Conservation (phyloP, 2,329 filamentous ascomycete species). For the Endothia cerciana region DNA sequence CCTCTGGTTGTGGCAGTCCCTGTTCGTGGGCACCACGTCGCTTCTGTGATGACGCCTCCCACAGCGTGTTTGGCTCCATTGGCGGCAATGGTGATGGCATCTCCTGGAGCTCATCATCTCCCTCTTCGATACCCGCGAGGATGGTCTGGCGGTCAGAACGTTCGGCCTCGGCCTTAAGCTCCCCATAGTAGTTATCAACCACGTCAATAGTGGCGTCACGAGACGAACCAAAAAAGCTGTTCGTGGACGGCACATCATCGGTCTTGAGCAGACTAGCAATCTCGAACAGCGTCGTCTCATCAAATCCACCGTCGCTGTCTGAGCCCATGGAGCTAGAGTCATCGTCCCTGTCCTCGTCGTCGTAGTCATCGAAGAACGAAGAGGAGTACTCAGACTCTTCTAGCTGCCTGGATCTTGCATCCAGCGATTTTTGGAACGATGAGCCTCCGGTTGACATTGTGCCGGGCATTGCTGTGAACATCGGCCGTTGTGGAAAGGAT, state of each 20-base stretch:
- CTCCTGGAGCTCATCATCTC: slow-evolving; percentile 30
- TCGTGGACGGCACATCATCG: slow-evolving; percentile 54
- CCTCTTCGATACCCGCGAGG: slow-evolving; percentile 40
- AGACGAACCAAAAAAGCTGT: slow-evolving; percentile 51
- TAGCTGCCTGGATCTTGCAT: slow-evolving; percentile 41
- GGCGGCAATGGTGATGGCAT: slow-evolving; percentile 26
- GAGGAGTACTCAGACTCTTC: slow-evolving; percentile 48
- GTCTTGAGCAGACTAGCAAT: slow-evolving; percentile 63
- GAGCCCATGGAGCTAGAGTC: slow-evolving; percentile 40
- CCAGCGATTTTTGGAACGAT: slow-evolving; percentile 36
- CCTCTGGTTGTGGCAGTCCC: slow-evolving; percentile 23
- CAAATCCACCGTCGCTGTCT: slow-evolving; percentile 58
- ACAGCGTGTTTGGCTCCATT: slow-evolving; percentile 28
- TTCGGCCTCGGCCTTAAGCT: slow-evolving; percentile 33
- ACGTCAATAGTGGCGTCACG: slow-evolving; percentile 32
- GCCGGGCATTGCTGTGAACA: slow-evolving; percentile 54
- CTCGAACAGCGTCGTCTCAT: slow-evolving; percentile 66
- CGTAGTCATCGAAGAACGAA: slow-evolving; percentile 65
- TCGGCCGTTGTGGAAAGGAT: slow-evolving; percentile 45
- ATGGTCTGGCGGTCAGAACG: slow-evolving; percentile 35
- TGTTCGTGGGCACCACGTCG: slow-evolving; percentile 4
- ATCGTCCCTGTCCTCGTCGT: slow-evolving; percentile 52
- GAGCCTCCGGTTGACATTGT: slow-evolving; percentile 52
- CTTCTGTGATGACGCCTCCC: slow-evolving; percentile 23
- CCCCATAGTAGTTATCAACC: slow-evolving; percentile 42